Base-by-base conservation (phyloP, 163 green algal species). In the Coccomyxa subellipsoidea region DNA sequence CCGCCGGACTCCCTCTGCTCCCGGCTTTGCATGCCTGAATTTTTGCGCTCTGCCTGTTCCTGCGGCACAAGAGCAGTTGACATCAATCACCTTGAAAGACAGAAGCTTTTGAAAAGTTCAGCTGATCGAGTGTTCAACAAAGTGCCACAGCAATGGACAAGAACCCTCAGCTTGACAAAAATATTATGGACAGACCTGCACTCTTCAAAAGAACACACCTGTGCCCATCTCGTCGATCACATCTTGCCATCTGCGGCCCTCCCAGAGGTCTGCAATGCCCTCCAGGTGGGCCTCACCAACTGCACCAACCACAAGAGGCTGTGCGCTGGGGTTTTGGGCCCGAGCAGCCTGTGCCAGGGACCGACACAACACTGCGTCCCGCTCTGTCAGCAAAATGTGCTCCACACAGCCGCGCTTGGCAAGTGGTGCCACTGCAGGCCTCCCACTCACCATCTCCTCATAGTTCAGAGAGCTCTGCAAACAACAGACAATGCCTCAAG, bases 361-460 rank as follows among this genome's bases (percentile, higher is more conserved):
- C 2, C 32, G 66, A 34, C 66, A 73, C 66, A 73, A 23, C 66
- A 73, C 66, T 23, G 66, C 66, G 10, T 73, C 66, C 1, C 66
- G 66, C 66, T 73, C 66, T 73, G 66, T 73, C 66, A 36, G 27
- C 66, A 73, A 36, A 23, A 73, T 73, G 66, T 73, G 66, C 27
- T 73, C 29, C 66, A 34, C 66, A 36, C 27, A 34, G 29, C 29
- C n/a, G 66, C n/a, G n/a, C 29, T 73, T 8, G 27, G 66, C 66
- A 36, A 8, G 27, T 34, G 27, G 66, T 12, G 27, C 66, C 27
- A 73, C n/a, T 32, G 66, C 66, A 36, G 66, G 66, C 66, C n/a
- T 32, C 6, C 66, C 66, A n/a, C 66, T 73, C 1, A 73, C 29
- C 29, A 36, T 73, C n/a, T 73, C 66, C n/a, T 73, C 66, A 36